Evolutionary conservation across 83 land plant genomes (phyloP), one percentile per base, ranked within the genome.

Genomic region (Picea abies): DNA sequence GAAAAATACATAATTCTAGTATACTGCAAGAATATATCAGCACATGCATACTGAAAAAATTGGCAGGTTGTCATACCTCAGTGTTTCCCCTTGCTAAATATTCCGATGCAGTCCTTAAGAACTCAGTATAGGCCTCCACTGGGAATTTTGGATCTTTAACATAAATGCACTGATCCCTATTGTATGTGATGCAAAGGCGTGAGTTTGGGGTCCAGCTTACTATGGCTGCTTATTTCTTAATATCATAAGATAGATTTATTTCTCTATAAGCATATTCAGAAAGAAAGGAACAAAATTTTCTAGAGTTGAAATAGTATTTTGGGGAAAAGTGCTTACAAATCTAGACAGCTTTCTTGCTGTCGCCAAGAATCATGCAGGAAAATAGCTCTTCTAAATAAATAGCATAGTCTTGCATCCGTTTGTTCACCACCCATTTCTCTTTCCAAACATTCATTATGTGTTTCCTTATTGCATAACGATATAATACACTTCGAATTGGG

Each of bases 11-110:
- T 23, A 73, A 73, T 52, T 26, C 56, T 52, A 52, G 14, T 52
- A 52, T n/a, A 37, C 16, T n/a, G 5, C 19, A 81, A 67, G 4
- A 70, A 71, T 62, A 77, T 65, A 3, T 62, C 4, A 8, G 23
- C 26, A 77, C 12, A 80, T 64, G 61, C 29, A 52, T 49, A 49
- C 4, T 76, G 78, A 11, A 25, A 35, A 47, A 15, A 41, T 66
- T 44, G 9, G 60, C 37, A 26, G 19, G 3, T 63, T 22, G 63
- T 64, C 88, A 79, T 88, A 96, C 99, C 90, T 94, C 86, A 63
- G 95, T 94, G 16, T 86, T 90, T 86, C 92, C 93, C 82, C 87
- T 88, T 73, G 97, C 94, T 82, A 96, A 89, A 92, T 93, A 93
- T 58, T 92, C 87, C 81, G 93, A 91, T 60, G 99, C 87, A 80